Conservation (phyloP, 441 rosid species). For the Arabidopsis hybrid region DNA sequence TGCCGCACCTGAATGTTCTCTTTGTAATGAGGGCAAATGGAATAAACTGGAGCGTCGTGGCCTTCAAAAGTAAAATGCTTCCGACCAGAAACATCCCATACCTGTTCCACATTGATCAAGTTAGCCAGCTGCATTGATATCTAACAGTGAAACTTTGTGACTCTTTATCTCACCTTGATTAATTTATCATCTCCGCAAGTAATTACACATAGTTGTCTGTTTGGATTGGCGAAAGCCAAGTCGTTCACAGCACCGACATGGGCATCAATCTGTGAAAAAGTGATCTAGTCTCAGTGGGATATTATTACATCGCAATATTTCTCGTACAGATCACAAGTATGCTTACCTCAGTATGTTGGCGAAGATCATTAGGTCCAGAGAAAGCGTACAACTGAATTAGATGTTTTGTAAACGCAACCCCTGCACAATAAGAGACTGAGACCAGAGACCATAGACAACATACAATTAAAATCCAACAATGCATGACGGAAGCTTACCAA, state of each 20-base stretch:
- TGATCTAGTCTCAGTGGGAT: conserved; percentile 32
- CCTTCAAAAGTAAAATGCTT: conserved; percentile 78
- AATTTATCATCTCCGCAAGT: conserved; percentile 94
- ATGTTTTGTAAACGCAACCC: conserved; percentile 80
- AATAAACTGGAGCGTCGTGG: conserved; percentile 83
- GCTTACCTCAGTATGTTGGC: conserved; percentile 75
- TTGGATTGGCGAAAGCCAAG: conserved; percentile 89
- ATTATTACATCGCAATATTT: conserved; percentile 15
- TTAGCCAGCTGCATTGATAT: conserved; percentile 37
- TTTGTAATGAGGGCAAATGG: conserved; percentile 87
- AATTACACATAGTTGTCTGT: conserved; percentile 80
- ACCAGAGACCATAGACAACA: conserved; percentile 28
- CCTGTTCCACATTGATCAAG: conserved; percentile 58
- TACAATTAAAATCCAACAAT: conserved; percentile 2
- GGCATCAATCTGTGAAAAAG: conserved; percentile 75
- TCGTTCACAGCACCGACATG: conserved; percentile 91
- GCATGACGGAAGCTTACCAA: conserved; percentile 57
- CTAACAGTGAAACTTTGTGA: neutral
- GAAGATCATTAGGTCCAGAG: conserved; percentile 69
- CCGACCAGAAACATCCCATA: conserved; percentile 76
- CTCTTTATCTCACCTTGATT: conserved; percentile 64
- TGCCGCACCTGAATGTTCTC: conserved; percentile 79
- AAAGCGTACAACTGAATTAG: conserved; percentile 74
- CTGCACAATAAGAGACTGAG: conserved; percentile 52
- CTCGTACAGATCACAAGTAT: conserved; percentile 20